Conservation (phyloP, 192 early-diverging fungal species). For the Spinellus fusiger region DNA sequence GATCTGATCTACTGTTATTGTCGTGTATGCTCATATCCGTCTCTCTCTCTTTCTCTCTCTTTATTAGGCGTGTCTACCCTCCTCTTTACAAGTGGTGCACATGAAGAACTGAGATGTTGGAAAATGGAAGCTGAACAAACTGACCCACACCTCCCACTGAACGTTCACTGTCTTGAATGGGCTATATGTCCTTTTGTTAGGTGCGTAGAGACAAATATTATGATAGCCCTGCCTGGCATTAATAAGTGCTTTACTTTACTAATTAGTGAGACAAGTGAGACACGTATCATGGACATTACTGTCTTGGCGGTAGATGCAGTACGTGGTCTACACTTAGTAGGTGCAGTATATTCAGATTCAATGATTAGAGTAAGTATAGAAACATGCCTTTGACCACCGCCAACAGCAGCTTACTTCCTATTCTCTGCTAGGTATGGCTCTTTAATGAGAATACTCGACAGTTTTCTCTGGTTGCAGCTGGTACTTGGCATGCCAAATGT, state of each 20-base stretch:
- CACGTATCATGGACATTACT: constrained; percentile 72
- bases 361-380: constrained; percentile 46
- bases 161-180: constrained; percentile 42
- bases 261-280: constrained; percentile 47
- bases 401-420: neutral
- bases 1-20: neutral
- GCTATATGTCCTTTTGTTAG: constrained; percentile 38
- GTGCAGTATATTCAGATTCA: constrained; percentile 71
- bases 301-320: constrained; percentile 28
- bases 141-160: constrained; percentile 11
- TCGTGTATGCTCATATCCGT: too few relatives aligned
- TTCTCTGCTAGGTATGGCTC: constrained; percentile 39
- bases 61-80: constrained; percentile 28
- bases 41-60: too few relatives aligned
- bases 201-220: constrained; percentile 7
- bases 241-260: neutral
- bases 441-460: constrained; percentile 45
- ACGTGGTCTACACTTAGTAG: constrained; percentile 45
- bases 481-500: constrained; percentile 55
- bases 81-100: constrained; percentile 58
- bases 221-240: neutral
- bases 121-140: constrained; percentile 26
- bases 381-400: neutral
- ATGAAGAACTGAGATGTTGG: constrained; percentile 65
- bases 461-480: constrained; percentile 44